Conservation (phyloP, 352 stramenopile species). For the Peronospora belbahrii region DNA sequence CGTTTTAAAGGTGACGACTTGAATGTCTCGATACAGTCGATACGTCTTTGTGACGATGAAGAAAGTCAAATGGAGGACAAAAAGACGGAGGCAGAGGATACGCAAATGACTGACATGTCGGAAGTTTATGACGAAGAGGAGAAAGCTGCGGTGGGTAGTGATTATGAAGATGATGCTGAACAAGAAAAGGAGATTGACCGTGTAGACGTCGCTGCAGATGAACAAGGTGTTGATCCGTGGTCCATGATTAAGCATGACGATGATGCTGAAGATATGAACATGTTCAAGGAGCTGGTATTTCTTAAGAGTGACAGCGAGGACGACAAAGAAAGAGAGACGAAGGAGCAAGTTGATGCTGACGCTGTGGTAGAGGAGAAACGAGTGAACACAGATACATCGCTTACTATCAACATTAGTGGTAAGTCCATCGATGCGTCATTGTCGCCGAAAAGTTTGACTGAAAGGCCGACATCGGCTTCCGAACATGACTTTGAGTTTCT, state of each 20-base stretch:
- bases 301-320: conserved; percentile 34
- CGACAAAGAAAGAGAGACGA: conserved; percentile 8
- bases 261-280: conserved; percentile 26
- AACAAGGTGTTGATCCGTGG: conserved; percentile 1
- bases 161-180: conserved; percentile 1
- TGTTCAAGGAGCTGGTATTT: conserved; percentile 35
- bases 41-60: conserved; percentile 53
- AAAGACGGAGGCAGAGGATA: conserved; percentile 17
- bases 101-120: conserved; percentile 21
- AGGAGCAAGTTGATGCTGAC: conserved; percentile 9
- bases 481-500: conserved; percentile 21
- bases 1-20: conserved; percentile 28
- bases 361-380: conserved; percentile 4
- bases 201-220: conserved; percentile 4
- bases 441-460: conserved; percentile 1
- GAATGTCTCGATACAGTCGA: conserved; percentile 66
- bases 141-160: neutral
- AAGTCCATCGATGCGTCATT: neutral
- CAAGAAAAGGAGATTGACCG: neutral
- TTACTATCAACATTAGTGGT: neutral
- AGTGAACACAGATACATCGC: neutral
- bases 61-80: conserved; percentile 15
- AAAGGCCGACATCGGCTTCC: conserved; percentile 8
- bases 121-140: conserved; percentile 10
- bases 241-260: conserved; percentile 15